Base-by-base conservation (phyloP, 371 early-diverging fungal species). In the Mortierella sp. region DNA sequence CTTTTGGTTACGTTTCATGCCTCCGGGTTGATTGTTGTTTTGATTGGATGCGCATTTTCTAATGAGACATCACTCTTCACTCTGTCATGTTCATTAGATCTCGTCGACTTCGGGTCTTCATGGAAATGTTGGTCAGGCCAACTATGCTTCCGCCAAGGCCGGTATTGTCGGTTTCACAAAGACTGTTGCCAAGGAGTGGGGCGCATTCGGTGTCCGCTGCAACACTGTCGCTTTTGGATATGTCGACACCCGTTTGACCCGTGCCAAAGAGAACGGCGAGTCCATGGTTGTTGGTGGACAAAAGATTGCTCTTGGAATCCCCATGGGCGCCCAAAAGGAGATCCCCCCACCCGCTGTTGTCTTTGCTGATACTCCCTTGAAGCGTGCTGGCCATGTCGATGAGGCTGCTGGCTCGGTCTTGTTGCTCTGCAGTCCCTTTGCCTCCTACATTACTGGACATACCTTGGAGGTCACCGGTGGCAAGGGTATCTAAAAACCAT, bases 381-480 rank as follows among this genome's bases (percentile, higher is more conserved):
- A 92, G 81, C 91, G 94, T 78, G 89, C 92, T 76, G 94, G 94
- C 81, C 91, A 82, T 28, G 89, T 93, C 42, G 94, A 94, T 26
- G 94, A 94, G 76, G 94, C 94, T 63, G 94, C 94, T 84, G 92
- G 91, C 31, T 91, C 92, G 48, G 89, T 93, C 82, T 77, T 94
- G 88, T 88, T 91, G 89, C 88, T 94, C 74, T 92, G 91, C 90
- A 90, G 92, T 74, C 94, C 94, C 19, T 88, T 93, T 72, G 89
- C 93, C 5, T 87, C 89, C 74, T 94, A 92, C 82, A 83, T 94
- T 70, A 92, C 93, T 75, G 94, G 94, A 70, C 92, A 92, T 71
- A 92, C 93, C 60, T 88, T 94, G 79, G 93, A 94, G 89, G 92
- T 93, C 80, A 94, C 94, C 80, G 94, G 94, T 81, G 94, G 94